Evolutionary conservation across 2,329 filamentous ascomycete genomes (phyloP).

Genomic region (Cytospora chrysosperma): DNA sequence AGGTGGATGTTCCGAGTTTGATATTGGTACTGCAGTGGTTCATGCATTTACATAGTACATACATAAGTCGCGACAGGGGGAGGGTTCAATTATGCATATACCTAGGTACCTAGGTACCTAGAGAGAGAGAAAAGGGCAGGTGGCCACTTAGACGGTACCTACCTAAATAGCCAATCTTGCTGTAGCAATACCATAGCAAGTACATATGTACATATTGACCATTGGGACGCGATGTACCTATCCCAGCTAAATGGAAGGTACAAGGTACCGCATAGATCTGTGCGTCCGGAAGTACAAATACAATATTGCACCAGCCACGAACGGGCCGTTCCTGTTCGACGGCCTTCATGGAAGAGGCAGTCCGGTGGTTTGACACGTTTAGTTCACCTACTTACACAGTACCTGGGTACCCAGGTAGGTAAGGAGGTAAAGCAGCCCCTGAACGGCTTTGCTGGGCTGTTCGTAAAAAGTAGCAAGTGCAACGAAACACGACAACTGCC

Average conservation of each 20-base stretch:
- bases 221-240: not conserved
- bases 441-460: not conserved
- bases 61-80: too few relatives aligned
- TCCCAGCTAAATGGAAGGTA: not conserved
- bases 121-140: too few relatives aligned
- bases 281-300: not conserved
- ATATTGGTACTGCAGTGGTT: not conserved
- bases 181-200: not conserved
- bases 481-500: not conserved
- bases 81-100: not conserved
- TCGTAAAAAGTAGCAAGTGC: not conserved
- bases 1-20: not conserved
- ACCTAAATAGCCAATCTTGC: not conserved
- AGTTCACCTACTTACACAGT: too few relatives aligned
- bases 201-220: not conserved
- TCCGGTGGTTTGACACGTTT: not conserved
- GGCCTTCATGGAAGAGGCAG: not conserved
- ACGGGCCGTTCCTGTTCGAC: constrained; percentile 16
- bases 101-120: not conserved
- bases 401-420: too few relatives aligned
- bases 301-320: constrained; percentile 1
- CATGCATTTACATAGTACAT: not conserved
- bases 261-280: not conserved
- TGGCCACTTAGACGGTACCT: too few relatives aligned
- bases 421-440: not conserved